Base-by-base conservation (phyloP, 2,329 filamentous ascomycete species). In the Sporothrix dimorphospora region DNA sequence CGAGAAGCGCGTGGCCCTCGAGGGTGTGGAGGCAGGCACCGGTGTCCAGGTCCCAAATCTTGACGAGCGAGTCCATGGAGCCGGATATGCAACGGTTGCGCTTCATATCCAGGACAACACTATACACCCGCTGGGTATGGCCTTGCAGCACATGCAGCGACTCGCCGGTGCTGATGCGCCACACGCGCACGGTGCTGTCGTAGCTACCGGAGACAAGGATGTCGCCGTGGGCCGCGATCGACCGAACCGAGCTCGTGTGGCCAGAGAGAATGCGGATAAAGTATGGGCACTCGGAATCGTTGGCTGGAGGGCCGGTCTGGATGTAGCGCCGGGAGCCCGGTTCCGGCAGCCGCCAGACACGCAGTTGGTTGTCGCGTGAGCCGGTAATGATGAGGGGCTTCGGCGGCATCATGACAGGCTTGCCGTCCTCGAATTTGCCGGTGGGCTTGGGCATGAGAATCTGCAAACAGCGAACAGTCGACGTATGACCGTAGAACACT, bases 141-240 rank as follows among this genome's bases (percentile, higher is more conserved):
- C 96, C 96, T 74, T 92, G 90, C 4, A 99, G 85, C 14, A 94
- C 90, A 78, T 97, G 93, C 3, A 96, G 80, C 8, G 92, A 89
- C 78, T 98, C 94, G 66, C 96, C 96, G 0, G 94, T 99, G 71
- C 94, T 98, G 76, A 99, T 97, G 77, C 92, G 94, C 96, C 96
- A 99, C 0, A 99, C 95, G 47, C 95, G 90, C 5, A 99, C 96
- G 0, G 92, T 96, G 80, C 90, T 95, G 79, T 99, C 96, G 80
- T 99, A 99, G 76, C 95, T 98, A 27, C 96, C 96, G 77, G 94
- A 98, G 38, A 99, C 94, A n/a, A 99, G 86, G 0, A 94, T 98
- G 79, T 99, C 96, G 5, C 92, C 94, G 77, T 98, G 90, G 7
- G 96, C 96, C 61, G 96, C 94, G 77, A 99, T 98, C 49, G 96